These are phyloP conservation scores for Pluteus cervinus DNA, from an alignment of 768 basidiomycete genomes.

Conservation along the genomic window DNA sequence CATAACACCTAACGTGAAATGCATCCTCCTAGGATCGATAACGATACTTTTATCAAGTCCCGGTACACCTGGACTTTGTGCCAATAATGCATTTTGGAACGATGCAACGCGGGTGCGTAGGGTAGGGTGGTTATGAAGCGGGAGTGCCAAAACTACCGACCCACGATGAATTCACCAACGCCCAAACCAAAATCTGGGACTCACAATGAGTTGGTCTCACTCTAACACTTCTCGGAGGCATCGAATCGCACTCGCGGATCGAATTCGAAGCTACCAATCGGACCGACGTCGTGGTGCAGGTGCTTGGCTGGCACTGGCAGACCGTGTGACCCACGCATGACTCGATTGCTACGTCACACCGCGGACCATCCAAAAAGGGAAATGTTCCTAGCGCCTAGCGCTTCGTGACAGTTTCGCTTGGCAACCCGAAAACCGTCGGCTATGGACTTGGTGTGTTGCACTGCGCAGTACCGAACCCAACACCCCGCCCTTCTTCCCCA, in stretches of 20 bases:
- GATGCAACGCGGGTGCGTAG: slow-evolving; percentile 29
- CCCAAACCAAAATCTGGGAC: slow-evolving; percentile 7
- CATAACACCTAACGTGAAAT: slow-evolving; percentile 76
- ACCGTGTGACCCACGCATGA: too few species aligned
- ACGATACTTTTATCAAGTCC: slow-evolving; percentile 61
- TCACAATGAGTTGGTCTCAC: slow-evolving; percentile 26
- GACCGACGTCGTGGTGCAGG: slow-evolving; percentile 1
- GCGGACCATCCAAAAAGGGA: too few species aligned
- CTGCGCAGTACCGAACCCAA: too few species aligned
- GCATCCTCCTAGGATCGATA: slow-evolving; percentile 52
- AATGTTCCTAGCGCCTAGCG: too few species aligned
- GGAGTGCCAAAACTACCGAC: slow-evolving; percentile 29
- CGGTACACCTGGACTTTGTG: slow-evolving; percentile 23
- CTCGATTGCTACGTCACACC: too few species aligned
- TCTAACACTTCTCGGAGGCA: neutral
- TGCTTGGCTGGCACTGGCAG: too few species aligned
- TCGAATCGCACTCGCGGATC: too few species aligned
- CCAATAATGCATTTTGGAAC: slow-evolving; percentile 39
- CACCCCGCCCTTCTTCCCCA: too few species aligned
- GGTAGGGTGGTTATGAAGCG: slow-evolving; percentile 30
- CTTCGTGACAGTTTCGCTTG: too few species aligned
- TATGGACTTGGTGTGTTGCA: too few species aligned
- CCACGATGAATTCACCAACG: slow-evolving; percentile 1
- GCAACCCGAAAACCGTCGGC: too few species aligned
- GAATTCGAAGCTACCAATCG: slow-evolving; percentile 5